Conservation (phyloP, 306 rosid species). For the Medicago arabica region DNA sequence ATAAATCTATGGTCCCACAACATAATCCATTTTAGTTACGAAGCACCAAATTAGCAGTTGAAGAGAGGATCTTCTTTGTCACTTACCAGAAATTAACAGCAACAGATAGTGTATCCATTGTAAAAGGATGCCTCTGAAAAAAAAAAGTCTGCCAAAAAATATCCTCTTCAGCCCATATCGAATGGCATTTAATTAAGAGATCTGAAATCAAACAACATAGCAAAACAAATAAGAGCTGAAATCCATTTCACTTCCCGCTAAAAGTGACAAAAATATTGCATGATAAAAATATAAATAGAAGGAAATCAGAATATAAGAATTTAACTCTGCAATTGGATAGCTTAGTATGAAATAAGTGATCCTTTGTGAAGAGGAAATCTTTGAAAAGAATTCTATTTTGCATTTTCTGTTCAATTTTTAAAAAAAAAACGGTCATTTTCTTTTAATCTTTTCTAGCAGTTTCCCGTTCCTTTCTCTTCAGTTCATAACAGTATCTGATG, state of each 20-base stretch:
- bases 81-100: conserved; percentile 92
- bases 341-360: background rate
- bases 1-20: conserved; percentile 10
- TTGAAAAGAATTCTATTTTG: background rate
- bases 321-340: background rate
- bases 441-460: background rate
- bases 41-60: conserved; percentile 11
- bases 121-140: conserved; percentile 80
- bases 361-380: background rate
- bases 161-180: conserved; percentile 94
- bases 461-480: background rate
- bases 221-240: conserved; percentile 31
- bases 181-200: conserved; percentile 90
- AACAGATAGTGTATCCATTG: conserved; percentile 95
- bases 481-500: background rate
- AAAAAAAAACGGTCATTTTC: too few species aligned
- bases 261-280: background rate
- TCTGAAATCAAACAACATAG: conserved; percentile 52
- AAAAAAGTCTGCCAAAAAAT: conserved; percentile 92
- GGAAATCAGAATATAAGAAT: background rate
- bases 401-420: background rate
- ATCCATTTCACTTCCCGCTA: conserved; percentile 14
- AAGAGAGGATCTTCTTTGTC: background rate
- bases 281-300: background rate
- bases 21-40: background rate